A percentile compares a stretch with the other conserved stretches of the same genome.
Conservation (phyloP, 2,329 filamentous ascomycete genomes). For the Chaetomiaceae sp. region DNA sequence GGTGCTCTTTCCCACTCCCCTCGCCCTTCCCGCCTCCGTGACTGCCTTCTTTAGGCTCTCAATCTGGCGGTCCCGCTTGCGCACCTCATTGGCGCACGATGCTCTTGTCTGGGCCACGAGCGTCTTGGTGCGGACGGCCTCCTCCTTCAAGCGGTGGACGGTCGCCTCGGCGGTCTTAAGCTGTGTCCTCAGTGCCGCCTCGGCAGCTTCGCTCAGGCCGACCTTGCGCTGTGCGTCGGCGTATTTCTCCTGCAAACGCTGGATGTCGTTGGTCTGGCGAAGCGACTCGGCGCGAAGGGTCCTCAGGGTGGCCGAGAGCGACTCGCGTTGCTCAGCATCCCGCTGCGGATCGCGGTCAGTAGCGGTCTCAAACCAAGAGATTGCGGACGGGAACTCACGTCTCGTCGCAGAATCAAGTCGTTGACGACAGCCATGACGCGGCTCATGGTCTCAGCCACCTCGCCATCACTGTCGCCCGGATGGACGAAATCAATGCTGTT, state of each 20-base stretch:
- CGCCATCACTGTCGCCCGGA: conserved; percentile 54
- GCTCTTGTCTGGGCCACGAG: conserved; percentile 77
- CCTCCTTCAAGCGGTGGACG: conserved; percentile 73
- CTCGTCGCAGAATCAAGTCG: conserved; percentile 82
- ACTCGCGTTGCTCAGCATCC: conserved; percentile 83
- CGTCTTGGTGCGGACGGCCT: conserved; percentile 70
- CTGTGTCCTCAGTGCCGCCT: conserved; percentile 62
- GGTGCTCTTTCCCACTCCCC: conserved; percentile 49
- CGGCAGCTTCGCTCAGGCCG: conserved; percentile 59
- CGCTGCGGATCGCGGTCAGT: conserved; percentile 47
- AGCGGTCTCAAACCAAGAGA: too few species aligned
- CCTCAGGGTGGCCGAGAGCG: conserved; percentile 70
- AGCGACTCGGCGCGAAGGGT: conserved; percentile 68
- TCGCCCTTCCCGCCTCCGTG: conserved; percentile 59
- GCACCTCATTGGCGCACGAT: conserved; percentile 83
- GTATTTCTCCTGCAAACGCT: conserved; percentile 49
- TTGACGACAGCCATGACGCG: conserved; percentile 90
- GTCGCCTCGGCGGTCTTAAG: conserved; percentile 68
- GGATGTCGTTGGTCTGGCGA: conserved; percentile 64
- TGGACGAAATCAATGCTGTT: conserved; percentile 76
- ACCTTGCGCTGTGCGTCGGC: conserved; percentile 50
- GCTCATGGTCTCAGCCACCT: conserved; percentile 61
- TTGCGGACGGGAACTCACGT: conserved; percentile 56
- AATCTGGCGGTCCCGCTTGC: conserved; percentile 84
- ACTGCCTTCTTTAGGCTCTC: conserved; percentile 84